phyloP scores from a whole-genome alignment of 2,329 filamentous ascomycete species.

The Amylocarpus encephaloides region DNA sequence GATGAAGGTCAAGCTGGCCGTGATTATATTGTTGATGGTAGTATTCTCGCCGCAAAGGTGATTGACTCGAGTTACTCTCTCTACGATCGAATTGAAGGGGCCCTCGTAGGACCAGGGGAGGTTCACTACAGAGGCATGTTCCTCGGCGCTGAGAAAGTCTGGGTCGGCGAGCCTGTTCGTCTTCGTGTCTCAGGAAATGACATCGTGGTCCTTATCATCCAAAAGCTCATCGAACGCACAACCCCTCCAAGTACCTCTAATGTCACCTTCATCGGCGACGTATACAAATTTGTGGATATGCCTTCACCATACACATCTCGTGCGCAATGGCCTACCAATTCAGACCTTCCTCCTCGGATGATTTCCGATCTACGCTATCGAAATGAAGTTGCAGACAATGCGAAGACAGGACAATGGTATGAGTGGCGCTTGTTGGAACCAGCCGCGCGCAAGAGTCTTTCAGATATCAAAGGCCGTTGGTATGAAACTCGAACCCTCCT shows the following conservation, averaged over 20 bases:
- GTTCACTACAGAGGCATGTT: slow-evolving; percentile 47
- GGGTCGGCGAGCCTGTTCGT: slow-evolving; percentile 52
- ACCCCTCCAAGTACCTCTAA: slow-evolving; percentile 25
- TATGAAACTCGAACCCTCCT: slow-evolving; percentile 50
- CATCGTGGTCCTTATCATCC: slow-evolving; percentile 41
- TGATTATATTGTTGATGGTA: slow-evolving; percentile 48
- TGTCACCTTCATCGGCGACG: slow-evolving; percentile 42
- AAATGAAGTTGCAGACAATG: slow-evolving; percentile 40
- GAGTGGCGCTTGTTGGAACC: slow-evolving; percentile 30
- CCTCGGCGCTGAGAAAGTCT: slow-evolving; percentile 53
- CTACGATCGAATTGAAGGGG: slow-evolving; percentile 40
- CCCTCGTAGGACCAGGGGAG: slow-evolving; percentile 34
- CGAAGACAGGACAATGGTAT: slow-evolving; percentile 24
- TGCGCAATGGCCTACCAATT: slow-evolving; percentile 33
- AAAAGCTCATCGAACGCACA: slow-evolving; percentile 31
- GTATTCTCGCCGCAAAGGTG: slow-evolving; percentile 49
- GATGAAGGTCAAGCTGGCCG: slow-evolving; percentile 34
- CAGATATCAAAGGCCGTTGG: slow-evolving; percentile 53
- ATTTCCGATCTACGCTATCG: slow-evolving; percentile 34
- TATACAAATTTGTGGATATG: slow-evolving; percentile 43
- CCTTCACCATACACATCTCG: slow-evolving; percentile 31
- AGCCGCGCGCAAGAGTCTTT: slow-evolving; percentile 30
- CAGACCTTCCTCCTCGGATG: slow-evolving; percentile 42
- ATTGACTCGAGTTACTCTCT: slow-evolving; percentile 50
- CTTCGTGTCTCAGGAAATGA: slow-evolving; percentile 35